Conservation (phyloP, 1,284 basidiomycete species). For the Tylopilus sp. region DNA sequence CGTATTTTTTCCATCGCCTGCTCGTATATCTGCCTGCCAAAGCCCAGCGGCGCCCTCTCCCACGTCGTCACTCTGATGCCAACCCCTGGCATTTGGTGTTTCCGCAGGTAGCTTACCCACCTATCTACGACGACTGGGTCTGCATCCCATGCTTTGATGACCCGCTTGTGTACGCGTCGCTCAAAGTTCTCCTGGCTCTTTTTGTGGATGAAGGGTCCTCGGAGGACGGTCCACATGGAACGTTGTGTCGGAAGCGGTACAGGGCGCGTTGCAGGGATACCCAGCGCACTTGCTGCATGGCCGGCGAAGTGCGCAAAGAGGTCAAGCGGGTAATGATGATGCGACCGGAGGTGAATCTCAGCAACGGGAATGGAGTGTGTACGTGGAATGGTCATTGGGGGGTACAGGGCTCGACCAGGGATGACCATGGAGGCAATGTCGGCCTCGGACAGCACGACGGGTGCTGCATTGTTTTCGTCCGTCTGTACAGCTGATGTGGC, state of each 20-base stretch:
- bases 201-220: constrained; percentile 90
- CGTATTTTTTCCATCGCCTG: constrained; percentile 34
- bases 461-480: constrained; percentile 5
- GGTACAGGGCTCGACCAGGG: constrained; percentile 55
- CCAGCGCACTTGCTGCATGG: constrained; percentile 80
- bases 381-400: constrained; percentile 52
- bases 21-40: constrained; percentile 49
- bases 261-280: constrained; percentile 75
- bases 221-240: constrained; percentile 82
- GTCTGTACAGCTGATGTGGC: constrained; percentile 1
- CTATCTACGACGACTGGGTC: constrained; percentile 75
- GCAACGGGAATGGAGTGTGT: constrained; percentile 81
- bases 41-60: constrained; percentile 67
- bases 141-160: constrained; percentile 90
- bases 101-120: constrained; percentile 79
- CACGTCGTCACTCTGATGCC: constrained; percentile 82
- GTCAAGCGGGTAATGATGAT: constrained; percentile 66
- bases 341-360: constrained; percentile 78
- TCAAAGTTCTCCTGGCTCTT: constrained; percentile 97
- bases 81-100: constrained; percentile 80
- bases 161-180: constrained; percentile 76
- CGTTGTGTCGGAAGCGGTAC: constrained; percentile 74
- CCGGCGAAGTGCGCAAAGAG: constrained; percentile 84
- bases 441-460: constrained; percentile 37
- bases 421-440: constrained; percentile 51